Evolutionary conservation across 2,329 filamentous ascomycete genomes (phyloP).

Genomic region (Cladosporium colombiae): DNA sequence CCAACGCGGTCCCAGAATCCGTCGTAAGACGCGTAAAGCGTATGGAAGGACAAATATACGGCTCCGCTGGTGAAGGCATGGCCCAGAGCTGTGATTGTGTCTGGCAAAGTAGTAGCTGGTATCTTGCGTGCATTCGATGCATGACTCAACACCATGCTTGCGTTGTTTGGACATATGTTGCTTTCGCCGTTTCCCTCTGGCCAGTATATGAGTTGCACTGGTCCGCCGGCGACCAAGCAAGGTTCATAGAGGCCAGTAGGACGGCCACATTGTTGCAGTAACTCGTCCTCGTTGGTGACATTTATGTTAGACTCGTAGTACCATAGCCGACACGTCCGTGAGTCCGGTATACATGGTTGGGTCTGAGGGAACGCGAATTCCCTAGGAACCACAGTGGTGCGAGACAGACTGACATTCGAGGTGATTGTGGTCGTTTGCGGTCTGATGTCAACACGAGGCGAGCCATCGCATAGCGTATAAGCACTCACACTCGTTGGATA

Average conservation of each 20-base stretch:
- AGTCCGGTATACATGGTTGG: constrained; percentile 22
- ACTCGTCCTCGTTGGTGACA: constrained; percentile 12
- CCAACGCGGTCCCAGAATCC: constrained; percentile 24
- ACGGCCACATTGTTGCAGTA: constrained; percentile 23
- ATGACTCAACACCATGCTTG: background rate
- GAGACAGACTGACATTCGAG: constrained; percentile 13
- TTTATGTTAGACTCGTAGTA: constrained; percentile 24
- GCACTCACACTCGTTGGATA: constrained; percentile 24
- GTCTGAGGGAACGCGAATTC: constrained; percentile 2
- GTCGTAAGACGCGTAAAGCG: constrained; percentile 28
- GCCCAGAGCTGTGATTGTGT: constrained; percentile 26
- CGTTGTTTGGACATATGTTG: background rate
- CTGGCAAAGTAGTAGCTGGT: background rate
- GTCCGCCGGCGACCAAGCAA: constrained; percentile 31
- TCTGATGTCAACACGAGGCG: constrained; percentile 24
- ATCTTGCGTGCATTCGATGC: constrained; percentile 9
- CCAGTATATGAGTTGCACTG: constrained; percentile 30
- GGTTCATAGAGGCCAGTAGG: constrained; percentile 22
- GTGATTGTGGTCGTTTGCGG: constrained; percentile 21
- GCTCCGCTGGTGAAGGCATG: constrained; percentile 27
- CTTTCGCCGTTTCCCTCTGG: constrained; percentile 21
- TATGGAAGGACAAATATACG: constrained; percentile 29
- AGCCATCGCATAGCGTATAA: constrained; percentile 31
- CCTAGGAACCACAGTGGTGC: background rate
- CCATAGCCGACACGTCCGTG: constrained; percentile 23